Evolutionary conservation across 768 basidiomycete genomes (phyloP).

Genomic region (Pleurotus citrinopileatus): DNA sequence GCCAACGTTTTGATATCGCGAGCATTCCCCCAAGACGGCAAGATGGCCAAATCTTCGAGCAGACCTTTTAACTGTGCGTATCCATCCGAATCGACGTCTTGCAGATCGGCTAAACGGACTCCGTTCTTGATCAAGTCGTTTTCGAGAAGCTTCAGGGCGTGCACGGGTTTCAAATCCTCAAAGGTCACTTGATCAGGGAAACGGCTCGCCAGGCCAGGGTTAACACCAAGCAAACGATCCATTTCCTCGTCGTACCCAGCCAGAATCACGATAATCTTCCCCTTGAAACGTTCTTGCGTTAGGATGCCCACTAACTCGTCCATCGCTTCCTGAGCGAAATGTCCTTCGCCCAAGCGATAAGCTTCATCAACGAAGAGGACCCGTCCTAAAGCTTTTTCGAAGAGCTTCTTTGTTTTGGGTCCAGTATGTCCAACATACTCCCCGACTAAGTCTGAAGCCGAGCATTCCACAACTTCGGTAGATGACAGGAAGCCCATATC

Average conservation of each 20-base stretch:
- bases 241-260: conserved; percentile 73
- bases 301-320: conserved; percentile 67
- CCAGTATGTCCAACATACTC: conserved; percentile 73
- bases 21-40: conserved; percentile 68
- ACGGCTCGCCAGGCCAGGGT: conserved; percentile 63
- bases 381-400: conserved; percentile 64
- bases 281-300: conserved; percentile 54
- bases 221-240: conserved; percentile 54
- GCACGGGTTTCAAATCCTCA: conserved; percentile 43
- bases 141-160: conserved; percentile 48
- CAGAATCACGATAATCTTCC: conserved; percentile 63
- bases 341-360: conserved; percentile 58
- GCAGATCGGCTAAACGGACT: conserved; percentile 35
- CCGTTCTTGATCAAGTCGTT: conserved; percentile 44
- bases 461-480: conserved; percentile 60
- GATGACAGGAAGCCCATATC: conserved; percentile 55
- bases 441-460: conserved; percentile 67
- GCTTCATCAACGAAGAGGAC: conserved; percentile 76
- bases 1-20: conserved; percentile 57
- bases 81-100: conserved; percentile 22
- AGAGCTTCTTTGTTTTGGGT: conserved; percentile 55
- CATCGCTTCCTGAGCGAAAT: conserved; percentile 67
- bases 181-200: conserved; percentile 63
- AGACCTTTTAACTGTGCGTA: conserved; percentile 35
- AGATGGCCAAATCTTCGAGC: conserved; percentile 36